phyloP scores from a whole-genome alignment of 306 rosid species.

The Fragaria nilgerrensis region DNA sequence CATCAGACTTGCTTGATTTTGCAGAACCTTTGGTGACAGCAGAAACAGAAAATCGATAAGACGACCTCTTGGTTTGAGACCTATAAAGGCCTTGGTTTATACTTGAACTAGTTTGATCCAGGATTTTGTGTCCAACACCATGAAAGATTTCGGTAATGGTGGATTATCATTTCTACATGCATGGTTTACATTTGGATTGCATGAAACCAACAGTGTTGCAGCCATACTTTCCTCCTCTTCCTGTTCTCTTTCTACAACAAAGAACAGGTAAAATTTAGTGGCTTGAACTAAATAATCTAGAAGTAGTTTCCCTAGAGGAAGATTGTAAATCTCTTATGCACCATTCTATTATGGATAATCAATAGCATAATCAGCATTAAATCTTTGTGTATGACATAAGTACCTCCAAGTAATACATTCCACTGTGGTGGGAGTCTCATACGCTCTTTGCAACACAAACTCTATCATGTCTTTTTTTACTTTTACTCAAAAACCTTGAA shows the following conservation, averaged over 20 bases:
- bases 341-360: not conserved
- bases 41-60: conserved; percentile 35
- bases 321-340: not conserved
- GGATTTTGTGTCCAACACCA: conserved; percentile 23
- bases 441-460: not conserved
- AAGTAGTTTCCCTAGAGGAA: not conserved
- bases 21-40: conserved; percentile 76
- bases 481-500: not conserved
- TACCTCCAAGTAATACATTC: not conserved
- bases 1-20: conserved; percentile 73
- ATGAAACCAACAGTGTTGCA: conserved; percentile 22
- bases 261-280: not conserved
- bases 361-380: conserved; percentile 1
- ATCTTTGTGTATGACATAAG: not conserved
- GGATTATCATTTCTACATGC: conserved; percentile 18
- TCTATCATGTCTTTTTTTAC: not conserved
- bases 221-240: conserved; percentile 33
- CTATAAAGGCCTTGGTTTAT: conserved; percentile 2
- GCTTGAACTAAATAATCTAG: not conserved
- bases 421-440: not conserved
- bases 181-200: conserved; percentile 26
- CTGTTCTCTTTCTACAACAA: conserved; percentile 20
- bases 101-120: conserved; percentile 13
- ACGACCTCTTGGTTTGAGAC: conserved; percentile 13
- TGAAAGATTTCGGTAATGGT: conserved; percentile 17